These are phyloP conservation scores for Echria macrotheca DNA, from an alignment of 495 filamentous ascomycete genomes.

Conservation along the genomic window DNA sequence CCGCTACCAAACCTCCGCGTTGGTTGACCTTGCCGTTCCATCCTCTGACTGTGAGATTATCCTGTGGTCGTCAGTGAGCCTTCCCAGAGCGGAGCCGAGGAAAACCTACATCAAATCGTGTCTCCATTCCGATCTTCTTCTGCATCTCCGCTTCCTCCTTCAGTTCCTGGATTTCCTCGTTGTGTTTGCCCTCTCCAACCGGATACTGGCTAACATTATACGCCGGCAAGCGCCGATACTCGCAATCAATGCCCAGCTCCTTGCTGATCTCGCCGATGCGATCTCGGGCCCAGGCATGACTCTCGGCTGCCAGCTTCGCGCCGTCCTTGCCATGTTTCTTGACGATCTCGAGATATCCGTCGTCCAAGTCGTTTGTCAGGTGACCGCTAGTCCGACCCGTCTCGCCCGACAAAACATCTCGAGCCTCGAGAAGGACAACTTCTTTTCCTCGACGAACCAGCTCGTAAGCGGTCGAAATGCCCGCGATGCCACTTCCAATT, in stretches of 20 bases:
- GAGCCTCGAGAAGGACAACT: conserved; percentile 51
- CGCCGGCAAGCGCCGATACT: conserved; percentile 46
- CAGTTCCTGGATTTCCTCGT: conserved; percentile 32
- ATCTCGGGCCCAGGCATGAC: conserved; percentile 49
- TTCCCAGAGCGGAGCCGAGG: background rate
- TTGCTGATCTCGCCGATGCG: conserved; percentile 44
- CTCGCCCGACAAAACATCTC: conserved; percentile 49
- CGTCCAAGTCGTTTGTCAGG: conserved; percentile 48
- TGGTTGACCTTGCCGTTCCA: conserved; percentile 47
- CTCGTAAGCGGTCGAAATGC: conserved; percentile 50
- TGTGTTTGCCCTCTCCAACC: conserved; percentile 30
- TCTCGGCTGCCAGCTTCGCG: conserved; percentile 46
- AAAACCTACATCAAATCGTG: conserved; percentile 30
- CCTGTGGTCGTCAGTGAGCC: conserved; percentile 9
- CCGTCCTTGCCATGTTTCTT: conserved; percentile 47
- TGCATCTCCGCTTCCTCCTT: conserved; percentile 40
- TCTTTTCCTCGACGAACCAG: conserved; percentile 43
- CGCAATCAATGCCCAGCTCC: conserved; percentile 49
- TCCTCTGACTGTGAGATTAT: conserved; percentile 34
- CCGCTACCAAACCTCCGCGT: conserved; percentile 42
- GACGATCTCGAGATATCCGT: conserved; percentile 44
- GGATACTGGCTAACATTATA: conserved; percentile 38
- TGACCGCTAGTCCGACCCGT: conserved; percentile 51
- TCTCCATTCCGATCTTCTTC: conserved; percentile 38
- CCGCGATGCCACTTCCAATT: conserved; percentile 52